Conservation (phyloP, 2,329 filamentous ascomycete genomes). For the Pseudogymnoascus sp. region DNA sequence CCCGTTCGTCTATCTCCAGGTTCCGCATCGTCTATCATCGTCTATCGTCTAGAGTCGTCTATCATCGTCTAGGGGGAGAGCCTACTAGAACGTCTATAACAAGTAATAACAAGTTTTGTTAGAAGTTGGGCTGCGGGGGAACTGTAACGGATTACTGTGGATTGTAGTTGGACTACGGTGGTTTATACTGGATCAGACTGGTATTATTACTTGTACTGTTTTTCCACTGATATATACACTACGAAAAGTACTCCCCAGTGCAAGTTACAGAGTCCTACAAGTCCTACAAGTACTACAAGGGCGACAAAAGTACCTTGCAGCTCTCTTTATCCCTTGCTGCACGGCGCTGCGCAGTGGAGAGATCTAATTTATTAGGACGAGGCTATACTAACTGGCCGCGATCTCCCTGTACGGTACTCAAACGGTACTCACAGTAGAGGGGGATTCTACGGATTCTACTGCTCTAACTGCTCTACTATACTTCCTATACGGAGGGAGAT, state of each 20-base stretch:
- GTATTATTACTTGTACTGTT: not conserved
- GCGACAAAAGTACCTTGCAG: not conserved
- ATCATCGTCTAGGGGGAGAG: not conserved
- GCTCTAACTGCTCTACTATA: not conserved
- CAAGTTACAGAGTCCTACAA: not conserved
- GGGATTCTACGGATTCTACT: no score
- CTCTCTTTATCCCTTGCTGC: not conserved
- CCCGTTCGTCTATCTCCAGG: slow-evolving; percentile 1
- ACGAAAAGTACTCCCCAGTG: not conserved
- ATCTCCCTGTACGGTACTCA: not conserved
- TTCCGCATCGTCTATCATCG: not conserved
- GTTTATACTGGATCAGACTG: not conserved
- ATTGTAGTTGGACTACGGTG: not conserved
- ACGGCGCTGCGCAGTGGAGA: not conserved
- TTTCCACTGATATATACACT: not conserved
- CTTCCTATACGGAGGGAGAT: not conserved
- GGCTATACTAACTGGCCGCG: not conserved
- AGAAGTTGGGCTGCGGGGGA: not conserved
- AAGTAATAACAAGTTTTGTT: not conserved
- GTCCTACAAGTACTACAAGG: not conserved
- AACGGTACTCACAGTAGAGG: not conserved
- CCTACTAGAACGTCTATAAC: not conserved
- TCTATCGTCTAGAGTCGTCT: not conserved
- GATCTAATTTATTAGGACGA: not conserved
- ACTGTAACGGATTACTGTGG: not conserved